Percentiles rank a stretch among this genome's conserved stretches.
These are phyloP conservation scores for Fallopia convolvulus DNA, from an alignment of 148 eudicot genomes.

Conservation along the genomic window DNA sequence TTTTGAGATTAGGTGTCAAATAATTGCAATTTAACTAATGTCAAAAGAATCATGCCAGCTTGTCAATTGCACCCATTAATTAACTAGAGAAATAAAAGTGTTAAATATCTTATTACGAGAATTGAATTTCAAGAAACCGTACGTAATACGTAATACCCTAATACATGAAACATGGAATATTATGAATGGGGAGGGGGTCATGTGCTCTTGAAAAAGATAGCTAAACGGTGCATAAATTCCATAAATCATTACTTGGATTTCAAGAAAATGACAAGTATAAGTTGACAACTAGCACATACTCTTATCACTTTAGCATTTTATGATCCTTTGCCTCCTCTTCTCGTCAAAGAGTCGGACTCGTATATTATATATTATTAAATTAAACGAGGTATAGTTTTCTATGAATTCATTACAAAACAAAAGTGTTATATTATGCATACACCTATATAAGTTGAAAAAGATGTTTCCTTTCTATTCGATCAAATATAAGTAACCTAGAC, in stretches of 20 bases:
- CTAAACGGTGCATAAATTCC: not conserved
- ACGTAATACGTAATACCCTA: not conserved
- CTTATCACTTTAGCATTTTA: not conserved
- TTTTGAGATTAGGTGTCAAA: too few species aligned
- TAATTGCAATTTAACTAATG: too few species aligned
- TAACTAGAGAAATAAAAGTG: not conserved
- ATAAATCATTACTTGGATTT: not conserved
- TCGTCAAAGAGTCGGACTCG: not conserved
- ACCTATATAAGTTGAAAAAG: too few species aligned
- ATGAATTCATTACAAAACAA: not conserved
- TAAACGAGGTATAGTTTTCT: not conserved
- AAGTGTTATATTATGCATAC: too few species aligned
- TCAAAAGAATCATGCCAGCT: not conserved
- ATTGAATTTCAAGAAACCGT: not conserved
- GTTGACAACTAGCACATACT: not conserved
- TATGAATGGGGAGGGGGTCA: not conserved
- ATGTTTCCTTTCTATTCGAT: too few species aligned
- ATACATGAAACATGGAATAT: not conserved
- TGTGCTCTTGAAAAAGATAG: not conserved
- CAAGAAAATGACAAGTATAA: slow-evolving; percentile 3
- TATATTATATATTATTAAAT: not conserved
- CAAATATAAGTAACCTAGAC: too few species aligned
- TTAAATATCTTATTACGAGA: not conserved
- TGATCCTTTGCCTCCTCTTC: not conserved
- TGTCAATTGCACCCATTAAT: not conserved